A percentile compares a stretch with the other conserved stretches of the same genome.
Evolutionary conservation across 1,284 basidiomycete genomes (phyloP).

Genomic region (Microbotryum silenes-acaulis): DNA sequence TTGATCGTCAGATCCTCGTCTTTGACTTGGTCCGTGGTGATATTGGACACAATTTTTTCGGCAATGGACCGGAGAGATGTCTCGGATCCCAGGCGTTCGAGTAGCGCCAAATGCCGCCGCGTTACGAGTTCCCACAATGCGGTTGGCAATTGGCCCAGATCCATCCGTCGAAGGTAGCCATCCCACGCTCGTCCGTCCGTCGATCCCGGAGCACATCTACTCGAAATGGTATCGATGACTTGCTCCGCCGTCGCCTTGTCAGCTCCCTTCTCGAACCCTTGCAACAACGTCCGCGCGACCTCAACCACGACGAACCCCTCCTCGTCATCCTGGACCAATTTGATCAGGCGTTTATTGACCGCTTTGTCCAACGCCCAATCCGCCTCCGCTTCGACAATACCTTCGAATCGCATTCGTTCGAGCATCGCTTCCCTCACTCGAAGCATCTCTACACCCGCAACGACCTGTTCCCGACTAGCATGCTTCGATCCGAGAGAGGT

Average conservation of each 20-base stretch:
- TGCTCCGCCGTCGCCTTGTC: too few species aligned
- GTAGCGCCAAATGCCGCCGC: slow-evolving; percentile 7
- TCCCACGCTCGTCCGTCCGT: slow-evolving; percentile 1
- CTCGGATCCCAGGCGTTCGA: slow-evolving; percentile 12
- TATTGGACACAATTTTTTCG: background rate
- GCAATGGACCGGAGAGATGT: slow-evolving; percentile 11
- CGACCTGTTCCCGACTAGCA: background rate
- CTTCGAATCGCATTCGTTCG: slow-evolving; percentile 4
- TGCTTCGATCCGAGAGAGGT: background rate
- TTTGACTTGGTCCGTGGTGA: background rate
- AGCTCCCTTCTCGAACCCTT: slow-evolving; percentile 8
- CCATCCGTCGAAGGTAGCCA: slow-evolving; percentile 11
- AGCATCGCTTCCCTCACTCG: slow-evolving; percentile 12
- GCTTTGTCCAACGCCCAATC: slow-evolving; percentile 7
- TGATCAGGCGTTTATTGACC: slow-evolving; percentile 2
- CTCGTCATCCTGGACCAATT: background rate
- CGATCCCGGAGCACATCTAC: too few species aligned
- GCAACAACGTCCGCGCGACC: slow-evolving; percentile 11
- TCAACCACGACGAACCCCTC: slow-evolving; percentile 8
- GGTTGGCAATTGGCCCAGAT: background rate
- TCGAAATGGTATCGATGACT: too few species aligned
- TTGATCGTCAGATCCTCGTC: background rate
- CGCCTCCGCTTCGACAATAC: background rate
- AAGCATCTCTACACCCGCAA: slow-evolving; percentile 13
- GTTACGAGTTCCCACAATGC: slow-evolving; percentile 28